Evolutionary conservation across 768 basidiomycete genomes (phyloP), one percentile per base, ranked within the genome.

Genomic region (Macrocybe gigantea): DNA sequence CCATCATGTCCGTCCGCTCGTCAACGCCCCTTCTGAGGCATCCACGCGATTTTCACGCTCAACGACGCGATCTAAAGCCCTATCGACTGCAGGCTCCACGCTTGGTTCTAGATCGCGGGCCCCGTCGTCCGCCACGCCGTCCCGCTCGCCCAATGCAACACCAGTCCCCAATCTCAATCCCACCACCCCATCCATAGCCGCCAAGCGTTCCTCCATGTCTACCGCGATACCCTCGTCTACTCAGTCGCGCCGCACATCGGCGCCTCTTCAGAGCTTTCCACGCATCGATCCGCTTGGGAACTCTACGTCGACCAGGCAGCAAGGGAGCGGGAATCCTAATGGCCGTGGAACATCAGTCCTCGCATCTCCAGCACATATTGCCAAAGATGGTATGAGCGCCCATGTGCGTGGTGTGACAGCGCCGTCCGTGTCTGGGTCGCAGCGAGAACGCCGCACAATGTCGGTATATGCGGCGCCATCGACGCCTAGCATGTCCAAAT

Each of bases 31-130:
- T 10, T 83, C 82, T 38, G 80, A 81, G 52, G 60, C 78, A 11
- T 79, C 80, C 35, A 69, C 75, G 47, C 80, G 79, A 36, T 60
- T 80, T 14, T 66, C 79, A 40, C 68, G 76, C 8, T 68, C 72
- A 11, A 61, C 69, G 35, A 66, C 73, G 47, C 74, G 76, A 44
- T 74, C 74, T 7, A 58, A 60, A 11, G 62, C 61, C 11, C 44
- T 57, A 38, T 62, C 63, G 5, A 50, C 59, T 15, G 56, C 65
- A 6, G 67, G 67, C 45, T 56, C 66, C 45, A 64, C 69, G 7
- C 30, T 49, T 1, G 31, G 29, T 13, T 45, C 56, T 13, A 83
- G 83, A 63, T 73, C 80, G 15, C 71, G 80, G 14, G 67, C 77
- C 10, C 65, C 71, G 50, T 83, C 80, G 12, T 77, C 67, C 53